Evolutionary conservation across 768 basidiomycete species (phyloP).

Genomic region (Boletellus ananas): DNA sequence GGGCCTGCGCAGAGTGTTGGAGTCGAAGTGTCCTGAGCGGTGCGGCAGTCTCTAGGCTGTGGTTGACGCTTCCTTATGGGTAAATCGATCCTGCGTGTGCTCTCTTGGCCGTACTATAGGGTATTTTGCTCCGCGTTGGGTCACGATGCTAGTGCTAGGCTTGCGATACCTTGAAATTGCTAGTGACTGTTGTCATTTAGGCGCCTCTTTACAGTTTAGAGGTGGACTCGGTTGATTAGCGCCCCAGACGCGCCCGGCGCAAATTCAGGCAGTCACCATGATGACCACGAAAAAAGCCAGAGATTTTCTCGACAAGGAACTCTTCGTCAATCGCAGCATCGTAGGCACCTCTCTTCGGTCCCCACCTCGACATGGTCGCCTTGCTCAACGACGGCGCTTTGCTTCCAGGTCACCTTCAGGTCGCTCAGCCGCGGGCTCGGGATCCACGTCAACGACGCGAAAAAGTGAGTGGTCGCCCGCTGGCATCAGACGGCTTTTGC

Average conservation of each 20-base stretch:
- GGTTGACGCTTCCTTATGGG: neutral
- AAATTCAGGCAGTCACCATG: neutral
- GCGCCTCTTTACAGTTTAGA: too few relatives aligned
- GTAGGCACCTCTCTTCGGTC: constrained; percentile 27
- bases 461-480: constrained; percentile 47
- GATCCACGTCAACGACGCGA: constrained; percentile 75
- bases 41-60: neutral
- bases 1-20: neutral
- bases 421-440: constrained; percentile 67
- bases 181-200: too few relatives aligned
- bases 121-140: too few relatives aligned
- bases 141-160: too few relatives aligned
- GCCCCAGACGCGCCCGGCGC: constrained; percentile 13
- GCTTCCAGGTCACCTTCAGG: constrained; percentile 69
- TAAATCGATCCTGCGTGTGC: neutral
- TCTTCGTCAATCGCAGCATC: constrained; percentile 41
- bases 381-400: neutral
- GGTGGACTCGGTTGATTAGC: neutral
- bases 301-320: constrained; percentile 46
- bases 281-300: constrained; percentile 30
- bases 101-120: too few relatives aligned
- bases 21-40: neutral
- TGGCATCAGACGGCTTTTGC: too few relatives aligned
- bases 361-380: neutral
- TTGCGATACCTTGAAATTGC: too few relatives aligned